Percentiles rank a stretch among this genome's conserved stretches.
Conservation (phyloP, 2,329 filamentous ascomycete species). For the Rutstroemia sp. region DNA sequence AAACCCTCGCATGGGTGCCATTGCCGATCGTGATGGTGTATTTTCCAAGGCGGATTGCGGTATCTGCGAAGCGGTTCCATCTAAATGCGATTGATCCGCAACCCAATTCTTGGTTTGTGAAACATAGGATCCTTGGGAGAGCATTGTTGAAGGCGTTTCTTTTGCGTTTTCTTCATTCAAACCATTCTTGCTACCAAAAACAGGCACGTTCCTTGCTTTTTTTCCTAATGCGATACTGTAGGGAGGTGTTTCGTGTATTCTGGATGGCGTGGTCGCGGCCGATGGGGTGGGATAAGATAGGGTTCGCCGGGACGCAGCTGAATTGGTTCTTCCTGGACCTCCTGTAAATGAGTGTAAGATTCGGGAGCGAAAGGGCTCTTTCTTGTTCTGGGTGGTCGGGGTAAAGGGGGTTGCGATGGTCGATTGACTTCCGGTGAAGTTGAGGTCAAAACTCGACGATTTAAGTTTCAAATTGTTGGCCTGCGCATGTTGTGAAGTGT, state of each 20-base stretch:
- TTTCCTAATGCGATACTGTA: not conserved
- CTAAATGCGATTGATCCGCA: slow-evolving; percentile 19
- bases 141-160: slow-evolving; percentile 24
- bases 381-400: slow-evolving; percentile 6
- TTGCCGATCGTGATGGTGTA: slow-evolving; percentile 16
- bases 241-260: not conserved
- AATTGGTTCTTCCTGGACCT: slow-evolving; percentile 4
- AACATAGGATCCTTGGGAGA: slow-evolving; percentile 18
- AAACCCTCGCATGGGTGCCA: slow-evolving; percentile 25
- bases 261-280: not conserved
- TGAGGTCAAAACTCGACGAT: slow-evolving; percentile 9
- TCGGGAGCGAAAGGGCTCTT: slow-evolving; percentile 4
- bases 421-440: slow-evolving; percentile 8
- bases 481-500: not conserved
- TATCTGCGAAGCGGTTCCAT: slow-evolving; percentile 1
- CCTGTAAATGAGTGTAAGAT: slow-evolving; percentile 5
- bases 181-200: slow-evolving; percentile 13
- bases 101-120: slow-evolving; percentile 25
- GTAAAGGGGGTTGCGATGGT: slow-evolving; percentile 6
- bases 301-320: slow-evolving; percentile 6
- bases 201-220: slow-evolving; percentile 11
- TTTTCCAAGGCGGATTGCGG: slow-evolving; percentile 9
- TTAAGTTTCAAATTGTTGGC: slow-evolving; percentile 10
- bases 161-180: slow-evolving; percentile 8
- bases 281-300: slow-evolving; percentile 8